Evolutionary conservation across 106 monocot genomes (phyloP).

Genomic region (Apostasia shenzhenica): DNA sequence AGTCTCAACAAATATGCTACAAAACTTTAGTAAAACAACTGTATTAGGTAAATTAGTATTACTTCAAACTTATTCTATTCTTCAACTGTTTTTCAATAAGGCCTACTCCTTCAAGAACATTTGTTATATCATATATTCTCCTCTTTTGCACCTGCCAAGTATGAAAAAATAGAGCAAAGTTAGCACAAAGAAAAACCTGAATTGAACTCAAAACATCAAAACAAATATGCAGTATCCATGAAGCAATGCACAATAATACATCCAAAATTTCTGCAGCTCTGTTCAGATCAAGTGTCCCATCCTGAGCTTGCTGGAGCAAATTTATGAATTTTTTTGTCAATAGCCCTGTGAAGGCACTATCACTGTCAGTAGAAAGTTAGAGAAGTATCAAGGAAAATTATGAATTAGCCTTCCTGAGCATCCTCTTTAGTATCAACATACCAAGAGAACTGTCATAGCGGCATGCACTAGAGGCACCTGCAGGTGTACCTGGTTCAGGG

Average conservation of each 20-base stretch:
- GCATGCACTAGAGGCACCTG: conserved; percentile 31
- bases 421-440: conserved; percentile 17
- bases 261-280: conserved; percentile 87
- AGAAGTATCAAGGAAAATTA: not conserved
- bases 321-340: conserved; percentile 93
- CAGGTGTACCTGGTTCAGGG: conserved; percentile 6
- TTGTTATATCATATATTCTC: conserved; percentile 98
- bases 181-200: not conserved
- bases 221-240: not conserved
- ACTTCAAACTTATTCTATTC: conserved; percentile 90
- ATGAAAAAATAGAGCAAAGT: not conserved
- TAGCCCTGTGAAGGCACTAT: conserved; percentile 39
- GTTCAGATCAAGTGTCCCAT: conserved; percentile 96
- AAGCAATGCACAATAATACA: conserved; percentile 30
- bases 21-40: conserved; percentile 5
- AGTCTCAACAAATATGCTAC: conserved; percentile 8
- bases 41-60: conserved; percentile 11
- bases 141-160: conserved; percentile 79
- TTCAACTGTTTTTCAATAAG: conserved; percentile 89
- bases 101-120: conserved; percentile 94
- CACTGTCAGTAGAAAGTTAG: not conserved
- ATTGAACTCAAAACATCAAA: not conserved
- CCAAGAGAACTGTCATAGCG: conserved; percentile 92
- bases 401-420: not conserved
- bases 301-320: conserved; percentile 81